Evolutionary conservation across 495 filamentous ascomycete genomes (phyloP), one percentile per base, ranked within the genome.

Genomic region (Aspergillus leporis): DNA sequence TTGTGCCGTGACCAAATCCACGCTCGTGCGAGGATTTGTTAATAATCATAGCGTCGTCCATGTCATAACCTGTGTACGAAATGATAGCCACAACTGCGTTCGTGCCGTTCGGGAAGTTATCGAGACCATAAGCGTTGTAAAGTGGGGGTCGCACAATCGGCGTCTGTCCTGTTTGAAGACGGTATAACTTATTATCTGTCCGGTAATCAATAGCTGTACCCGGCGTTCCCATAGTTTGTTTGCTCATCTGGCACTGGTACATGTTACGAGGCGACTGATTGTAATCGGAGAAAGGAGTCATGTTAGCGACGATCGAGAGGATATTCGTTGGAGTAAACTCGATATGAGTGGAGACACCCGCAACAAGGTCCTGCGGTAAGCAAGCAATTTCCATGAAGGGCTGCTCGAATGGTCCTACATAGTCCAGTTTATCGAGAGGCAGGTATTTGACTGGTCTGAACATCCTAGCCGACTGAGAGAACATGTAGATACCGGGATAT

Each of bases 201-300:
- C 94, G 89, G 72, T 95, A 90, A 31, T 84, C 82, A 56, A 95
- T 78, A 0, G 94, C 87, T 9, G 93, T 90, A 52, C 89, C 93
- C 23, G 94, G 94, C 6, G 94, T 98, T 64, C 94, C 94, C 94
- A 98, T 98, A 2, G 93, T 88, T 78, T 98, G 94, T 73, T 98
- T 98, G 73, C 92, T 91, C 94, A 98, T 98, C 78, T 98, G 94
- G 74, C 93, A 96, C 73, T 98, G 94, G 75, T 98, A 98, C 94
- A 98, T 98, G 74, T 98, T 98, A 80, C 94, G 83, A 13, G 94
- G 94, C 30, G 93, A 97, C 73, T 98, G 94, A 76, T 98, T 98
- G 80, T 96, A 96, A 71, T 98, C 91, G 60, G 94, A 97, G 76
- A 98, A 98, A 13, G 94, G 94, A 3, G 94, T 98, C 90, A 96